phyloP scores from a whole-genome alignment of 1,284 basidiomycete genomes.

The Ceratobasidium sp. region DNA sequence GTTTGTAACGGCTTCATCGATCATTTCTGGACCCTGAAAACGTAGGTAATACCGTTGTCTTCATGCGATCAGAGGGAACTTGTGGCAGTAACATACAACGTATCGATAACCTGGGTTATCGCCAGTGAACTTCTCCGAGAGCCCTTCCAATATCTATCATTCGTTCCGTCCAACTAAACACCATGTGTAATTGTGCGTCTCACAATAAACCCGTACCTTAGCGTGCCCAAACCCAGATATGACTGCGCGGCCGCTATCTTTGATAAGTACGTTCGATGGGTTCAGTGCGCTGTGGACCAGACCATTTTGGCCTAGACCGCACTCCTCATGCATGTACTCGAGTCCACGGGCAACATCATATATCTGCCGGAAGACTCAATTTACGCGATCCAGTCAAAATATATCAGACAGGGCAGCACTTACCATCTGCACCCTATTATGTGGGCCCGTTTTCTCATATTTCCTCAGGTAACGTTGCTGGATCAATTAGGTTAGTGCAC shows the following conservation, averaged over 20 bases:
- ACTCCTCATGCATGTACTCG: conserved; percentile 23
- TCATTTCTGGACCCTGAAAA: conserved; percentile 28
- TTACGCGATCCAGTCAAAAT: background rate
- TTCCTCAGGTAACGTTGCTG: conserved; percentile 30
- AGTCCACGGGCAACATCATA: conserved; percentile 35
- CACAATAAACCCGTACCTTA: conserved; percentile 1
- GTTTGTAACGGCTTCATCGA: conserved; percentile 20
- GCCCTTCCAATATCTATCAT: conserved; percentile 20
- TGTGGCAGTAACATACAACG: background rate
- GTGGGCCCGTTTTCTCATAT: background rate
- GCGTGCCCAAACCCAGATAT: conserved; percentile 42
- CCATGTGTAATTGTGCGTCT: no score
- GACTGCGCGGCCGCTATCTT: conserved; percentile 32
- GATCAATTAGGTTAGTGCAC: background rate
- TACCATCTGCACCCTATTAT: conserved; percentile 23
- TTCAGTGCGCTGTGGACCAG: conserved; percentile 34
- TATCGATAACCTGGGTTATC: conserved; percentile 40
- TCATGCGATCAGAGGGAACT: background rate
- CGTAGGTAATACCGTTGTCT: background rate
- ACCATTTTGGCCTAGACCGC: conserved; percentile 4
- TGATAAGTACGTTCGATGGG: conserved; percentile 35
- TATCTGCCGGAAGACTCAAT: background rate
- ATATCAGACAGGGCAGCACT: no score
- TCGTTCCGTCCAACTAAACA: background rate
- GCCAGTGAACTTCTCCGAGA: conserved; percentile 22